Base-by-base conservation (phyloP, 192 early-diverging fungal species). In the Linnemannia schmuckeri region DNA sequence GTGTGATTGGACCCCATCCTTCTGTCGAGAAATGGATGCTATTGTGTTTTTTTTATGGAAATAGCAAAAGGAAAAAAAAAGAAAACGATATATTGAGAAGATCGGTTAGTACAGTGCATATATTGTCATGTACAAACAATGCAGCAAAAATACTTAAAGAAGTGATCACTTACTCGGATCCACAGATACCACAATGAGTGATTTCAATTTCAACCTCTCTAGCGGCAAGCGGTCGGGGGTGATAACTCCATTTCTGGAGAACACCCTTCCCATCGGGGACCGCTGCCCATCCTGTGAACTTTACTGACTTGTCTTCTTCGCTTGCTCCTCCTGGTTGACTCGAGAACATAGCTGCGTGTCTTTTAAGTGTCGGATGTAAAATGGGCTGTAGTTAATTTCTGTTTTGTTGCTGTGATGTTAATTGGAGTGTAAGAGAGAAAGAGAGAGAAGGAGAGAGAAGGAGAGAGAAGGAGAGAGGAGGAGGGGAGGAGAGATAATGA, bases 181-280 rank as follows among this genome's bases (percentile, higher is more conserved):
- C 93, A 77, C 96, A 97, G 47, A 95, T 93, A 70, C 96, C 95
- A 66, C 95, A 95, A 83, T 95, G 92, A 41, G 88, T 42, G 42
- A 91, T 87, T 22, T 78, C 75, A 41, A 92, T 81, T 76, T 92
- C 90, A 18, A 91, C 77, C 47, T 92, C 91, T 35, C 88, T 79
- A 20, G 74, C 78, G 2, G 68, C 73, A n/a, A 92, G 86, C 7
- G 88, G 80, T 30, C 88, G 80, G 18, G 91, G 82, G 3, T 81
- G 79, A 55, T 89, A 92, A 42, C 75, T 72, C 33, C 80, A 77
- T 38, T 75, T 81, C 30, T 81, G 42, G 5, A 75, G 80, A 4
- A 70, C 37, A 18, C 72, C 74, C 3, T 69, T 69, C 20, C 80
- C 42, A 24, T 33, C 40, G 30, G 72, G 79, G 15, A 70, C 46